Base-by-base conservation (phyloP, 2,329 filamentous ascomycete species). In the Claviceps purpurea region DNA sequence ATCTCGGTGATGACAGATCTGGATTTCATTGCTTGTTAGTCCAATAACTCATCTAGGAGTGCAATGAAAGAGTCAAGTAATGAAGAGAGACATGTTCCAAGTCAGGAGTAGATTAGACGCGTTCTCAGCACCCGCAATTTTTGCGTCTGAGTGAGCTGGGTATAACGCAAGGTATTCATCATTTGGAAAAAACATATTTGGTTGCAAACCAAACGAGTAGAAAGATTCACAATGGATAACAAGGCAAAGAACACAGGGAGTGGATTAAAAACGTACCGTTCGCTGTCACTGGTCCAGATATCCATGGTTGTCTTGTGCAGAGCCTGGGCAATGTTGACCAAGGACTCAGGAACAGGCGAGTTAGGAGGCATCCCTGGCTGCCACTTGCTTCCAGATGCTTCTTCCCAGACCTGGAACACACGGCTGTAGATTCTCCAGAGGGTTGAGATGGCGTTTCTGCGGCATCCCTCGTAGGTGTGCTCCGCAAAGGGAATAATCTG, bases 81-180 rank as follows among this genome's bases (percentile, higher is more conserved):
- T 56, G 60, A 54, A 57, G 59, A 58, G 52, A 57, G 30, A 8
- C 16, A 41, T 47, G 16, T 34, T 43, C 51, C 51, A 55, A 59
- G 60, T 67, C 64, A 68, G 65, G 57, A 62, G 63, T 63, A 66
- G 68, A 71, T 71, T 62, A 69, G 57, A 69, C 69, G 89, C 75
- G 72, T 94, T 93, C 84, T 84, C 88, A 89, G 86, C 89, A 95
- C 82, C 73, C 82, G 82, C 86, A 54, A 81, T 72, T 73, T 78
- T 78, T 73, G 87, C 84, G 84, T 97, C 86, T 87, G 88, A 95
- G 90, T 96, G 91, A 96, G 90, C 90, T 96, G 90, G 89, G 91
- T 91, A 80, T 91, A 90, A 90, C 88, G 87, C 82, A 81, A 74
- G 70, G 75, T 79, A 76, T 72, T 95, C 89, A 96, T 96, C 89